Evolutionary conservation across 2,329 filamentous ascomycete genomes (phyloP).

Genomic region (Paecilomyces niveus): DNA sequence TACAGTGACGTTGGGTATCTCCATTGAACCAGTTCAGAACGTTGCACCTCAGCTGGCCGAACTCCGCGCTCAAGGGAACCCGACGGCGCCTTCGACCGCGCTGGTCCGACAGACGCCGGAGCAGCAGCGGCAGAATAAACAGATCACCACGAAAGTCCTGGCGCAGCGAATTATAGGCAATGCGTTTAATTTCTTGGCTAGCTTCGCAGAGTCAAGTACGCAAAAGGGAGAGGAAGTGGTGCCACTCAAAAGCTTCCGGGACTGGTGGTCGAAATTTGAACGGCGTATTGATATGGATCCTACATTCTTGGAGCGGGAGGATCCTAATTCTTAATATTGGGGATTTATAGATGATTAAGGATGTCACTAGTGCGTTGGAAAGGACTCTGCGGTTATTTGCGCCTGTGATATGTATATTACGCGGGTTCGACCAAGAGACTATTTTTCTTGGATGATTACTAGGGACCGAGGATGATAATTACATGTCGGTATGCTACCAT

Average conservation of each 20-base stretch:
- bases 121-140: constrained; percentile 20
- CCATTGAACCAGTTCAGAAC: constrained; percentile 66
- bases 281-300: constrained; percentile 77
- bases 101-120: constrained; percentile 21
- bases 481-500: not conserved
- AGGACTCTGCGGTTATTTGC: not conserved
- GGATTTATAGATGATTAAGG: not conserved
- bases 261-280: constrained; percentile 98
- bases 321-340: constrained; percentile 28
- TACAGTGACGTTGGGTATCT: constrained; percentile 71
- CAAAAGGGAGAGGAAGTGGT: constrained; percentile 68
- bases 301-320: constrained; percentile 72
- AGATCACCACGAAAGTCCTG: constrained; percentile 64
- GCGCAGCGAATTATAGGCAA: constrained; percentile 94
- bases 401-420: not conserved
- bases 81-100: constrained; percentile 17
- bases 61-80: constrained; percentile 33
- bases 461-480: not conserved
- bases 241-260: constrained; percentile 88
- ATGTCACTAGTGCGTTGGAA: not conserved
- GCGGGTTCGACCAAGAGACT: not conserved
- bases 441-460: not conserved
- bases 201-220: constrained; percentile 62
- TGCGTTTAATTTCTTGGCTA: constrained; percentile 91
- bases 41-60: constrained; percentile 64